These are phyloP conservation scores for Aspergillus proliferans DNA, from an alignment of 2,329 filamentous ascomycete genomes.

Conservation along the genomic window DNA sequence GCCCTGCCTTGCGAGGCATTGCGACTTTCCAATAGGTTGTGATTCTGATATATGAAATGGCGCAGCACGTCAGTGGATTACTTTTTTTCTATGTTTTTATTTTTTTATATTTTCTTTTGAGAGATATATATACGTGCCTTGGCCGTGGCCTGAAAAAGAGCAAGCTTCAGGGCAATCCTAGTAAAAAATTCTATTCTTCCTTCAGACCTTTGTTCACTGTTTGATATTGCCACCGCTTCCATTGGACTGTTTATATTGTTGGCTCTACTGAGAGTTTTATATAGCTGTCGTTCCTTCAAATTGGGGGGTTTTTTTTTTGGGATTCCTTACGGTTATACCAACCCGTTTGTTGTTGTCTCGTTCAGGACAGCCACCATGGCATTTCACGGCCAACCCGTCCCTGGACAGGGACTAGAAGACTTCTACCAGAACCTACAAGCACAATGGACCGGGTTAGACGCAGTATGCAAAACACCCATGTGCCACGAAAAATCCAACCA, in stretches of 20 bases:
- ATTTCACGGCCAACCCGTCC: conserved; percentile 15
- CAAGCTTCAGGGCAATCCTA: not conserved
- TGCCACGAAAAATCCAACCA: not conserved
- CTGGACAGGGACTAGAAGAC: conserved; percentile 21
- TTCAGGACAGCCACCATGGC: conserved; percentile 21
- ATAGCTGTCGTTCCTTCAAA: conserved; percentile 6
- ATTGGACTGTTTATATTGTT: conserved; percentile 1
- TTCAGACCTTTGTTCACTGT: not conserved
- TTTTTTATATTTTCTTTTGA: conserved; percentile 6
- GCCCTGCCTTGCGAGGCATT: conserved; percentile 31
- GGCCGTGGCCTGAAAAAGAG: not conserved
- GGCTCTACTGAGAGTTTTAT: conserved; percentile 21
- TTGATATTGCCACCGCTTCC: conserved; percentile 1
- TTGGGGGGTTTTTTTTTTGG: not conserved
- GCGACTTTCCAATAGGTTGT: conserved; percentile 20
- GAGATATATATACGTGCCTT: not conserved
- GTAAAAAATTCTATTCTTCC: not conserved
- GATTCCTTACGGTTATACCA: not conserved
- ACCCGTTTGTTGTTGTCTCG: not conserved
- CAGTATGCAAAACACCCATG: conserved; percentile 20
- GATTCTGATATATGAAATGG: conserved; percentile 19
- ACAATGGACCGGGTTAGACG: conserved; percentile 23
- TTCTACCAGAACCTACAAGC: conserved; percentile 23
- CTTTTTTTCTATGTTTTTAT: conserved; percentile 11
- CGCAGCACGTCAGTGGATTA: not conserved